These are phyloP conservation scores for Hanseniaspora taiwanica DNA, from an alignment of 805 yeast genomes.

Conservation along the genomic window DNA sequence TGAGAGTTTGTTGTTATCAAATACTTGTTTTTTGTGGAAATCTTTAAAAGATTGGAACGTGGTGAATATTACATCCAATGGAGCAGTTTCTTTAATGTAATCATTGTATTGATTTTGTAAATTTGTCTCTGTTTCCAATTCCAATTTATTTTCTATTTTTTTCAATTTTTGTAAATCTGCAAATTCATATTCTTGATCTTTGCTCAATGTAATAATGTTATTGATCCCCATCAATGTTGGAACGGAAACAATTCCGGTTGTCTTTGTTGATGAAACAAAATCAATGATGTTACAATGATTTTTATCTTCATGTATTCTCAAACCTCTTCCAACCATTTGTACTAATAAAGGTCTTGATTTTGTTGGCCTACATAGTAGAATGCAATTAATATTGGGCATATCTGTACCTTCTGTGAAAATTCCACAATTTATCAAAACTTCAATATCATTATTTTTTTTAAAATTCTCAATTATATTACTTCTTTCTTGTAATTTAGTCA, in stretches of 20 bases:
- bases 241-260: constrained; percentile 34
- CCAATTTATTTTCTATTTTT: constrained; percentile 12
- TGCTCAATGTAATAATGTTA: background rate
- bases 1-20: no score
- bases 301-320: constrained; percentile 52
- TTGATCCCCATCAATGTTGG: constrained; percentile 36
- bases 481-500: constrained; percentile 42
- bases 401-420: constrained; percentile 94
- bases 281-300: constrained; percentile 62
- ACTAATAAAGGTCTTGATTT: constrained; percentile 53
- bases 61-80: constrained; percentile 23
- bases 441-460: constrained; percentile 42
- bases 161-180: constrained; percentile 20
- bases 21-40: constrained; percentile 10
- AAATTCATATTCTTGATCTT: constrained; percentile 8
- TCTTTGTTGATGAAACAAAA: constrained; percentile 48
- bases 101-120: constrained; percentile 9
- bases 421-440: constrained; percentile 75
- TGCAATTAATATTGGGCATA: constrained; percentile 75
- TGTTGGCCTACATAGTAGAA: constrained; percentile 72
- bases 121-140: constrained; percentile 3
- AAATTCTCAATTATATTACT: constrained; percentile 42
- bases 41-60: constrained; percentile 29
- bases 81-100: constrained; percentile 9
- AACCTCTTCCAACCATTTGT: constrained; percentile 89